Percentiles rank a stretch among this genome's conserved stretches.
Conservation (phyloP, 768 basidiomycete genomes). For the Tephrocybe sp. region DNA sequence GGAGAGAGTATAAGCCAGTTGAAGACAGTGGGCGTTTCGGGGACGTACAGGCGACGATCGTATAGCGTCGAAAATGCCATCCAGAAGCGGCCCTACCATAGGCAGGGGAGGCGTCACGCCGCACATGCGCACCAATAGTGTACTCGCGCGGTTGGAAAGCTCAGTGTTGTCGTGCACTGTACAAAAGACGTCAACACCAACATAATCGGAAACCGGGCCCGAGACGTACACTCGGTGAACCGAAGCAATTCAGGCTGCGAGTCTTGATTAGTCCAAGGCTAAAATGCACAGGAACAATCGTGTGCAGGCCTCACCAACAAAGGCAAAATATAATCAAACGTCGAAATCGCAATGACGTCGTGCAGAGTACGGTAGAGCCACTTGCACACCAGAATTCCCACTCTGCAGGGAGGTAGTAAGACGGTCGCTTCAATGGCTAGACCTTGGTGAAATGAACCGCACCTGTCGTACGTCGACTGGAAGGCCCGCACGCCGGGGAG, state of each 20-base stretch:
- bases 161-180: slow-evolving; percentile 76
- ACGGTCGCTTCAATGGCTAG: not conserved
- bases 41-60: slow-evolving; percentile 65
- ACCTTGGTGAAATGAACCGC: slow-evolving; percentile 19
- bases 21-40: not conserved
- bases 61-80: slow-evolving; percentile 75
- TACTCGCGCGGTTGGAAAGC: slow-evolving; percentile 60
- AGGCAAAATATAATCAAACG: slow-evolving; percentile 81
- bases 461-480: slow-evolving; percentile 86
- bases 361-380: slow-evolving; percentile 78
- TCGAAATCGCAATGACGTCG: slow-evolving; percentile 72
- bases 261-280: not conserved
- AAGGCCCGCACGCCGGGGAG: slow-evolving; percentile 76
- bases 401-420: slow-evolving; percentile 33
- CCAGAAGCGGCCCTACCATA: slow-evolving; percentile 68
- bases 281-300: not conserved
- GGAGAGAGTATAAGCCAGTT: slow-evolving; percentile 4
- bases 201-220: no score
- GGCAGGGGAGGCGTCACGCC: slow-evolving; percentile 76
- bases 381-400: slow-evolving; percentile 67
- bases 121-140: slow-evolving; percentile 81
- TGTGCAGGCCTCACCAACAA: slow-evolving; percentile 56
- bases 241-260: slow-evolving; percentile 70
- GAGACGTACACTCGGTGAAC: slow-evolving; percentile 77
- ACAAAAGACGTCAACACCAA: no score